These are phyloP conservation scores for Fusarium sp. DNA, from an alignment of 2,329 filamentous ascomycete species.

Conservation along the genomic window DNA sequence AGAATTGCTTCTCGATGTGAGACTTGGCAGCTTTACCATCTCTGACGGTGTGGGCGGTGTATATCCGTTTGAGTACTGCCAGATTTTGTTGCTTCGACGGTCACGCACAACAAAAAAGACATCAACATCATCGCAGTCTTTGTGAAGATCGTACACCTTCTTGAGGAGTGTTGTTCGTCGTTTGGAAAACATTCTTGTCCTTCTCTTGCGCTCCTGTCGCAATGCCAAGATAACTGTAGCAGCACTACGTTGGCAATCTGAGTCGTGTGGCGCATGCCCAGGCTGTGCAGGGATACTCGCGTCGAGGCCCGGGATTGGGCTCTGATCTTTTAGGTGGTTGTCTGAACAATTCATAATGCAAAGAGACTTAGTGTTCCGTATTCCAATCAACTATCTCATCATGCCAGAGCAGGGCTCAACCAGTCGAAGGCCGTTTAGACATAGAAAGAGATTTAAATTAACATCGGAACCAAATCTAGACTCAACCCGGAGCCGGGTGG, in stretches of 20 bases:
- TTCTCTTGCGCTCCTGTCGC: neutral
- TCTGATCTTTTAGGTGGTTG: neutral
- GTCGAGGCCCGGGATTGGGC: neutral
- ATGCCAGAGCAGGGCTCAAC: neutral
- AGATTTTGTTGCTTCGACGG: constrained; percentile 12
- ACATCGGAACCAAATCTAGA: neutral
- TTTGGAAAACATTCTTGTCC: constrained; percentile 3
- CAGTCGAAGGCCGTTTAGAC: neutral
- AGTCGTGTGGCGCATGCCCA: neutral
- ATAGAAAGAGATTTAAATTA: neutral
- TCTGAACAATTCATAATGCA: neutral
- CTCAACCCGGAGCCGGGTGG: neutral
- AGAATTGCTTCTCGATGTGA: neutral
- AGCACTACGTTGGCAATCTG: neutral
- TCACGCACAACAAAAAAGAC: constrained; percentile 15
- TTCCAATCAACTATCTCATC: neutral
- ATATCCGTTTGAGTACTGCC: constrained; percentile 18
- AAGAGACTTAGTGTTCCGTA: neutral
- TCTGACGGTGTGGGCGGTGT: constrained; percentile 1
- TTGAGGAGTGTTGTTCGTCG: neutral
- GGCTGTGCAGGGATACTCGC: neutral
- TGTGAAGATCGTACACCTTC: constrained; percentile 5
- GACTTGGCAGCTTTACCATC: constrained; percentile 5
- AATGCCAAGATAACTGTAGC: neutral
- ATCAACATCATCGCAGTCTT: constrained; percentile 10